These are phyloP conservation scores for Lachnellula hyalina DNA, from an alignment of 2,329 filamentous ascomycete species.

Conservation along the genomic window DNA sequence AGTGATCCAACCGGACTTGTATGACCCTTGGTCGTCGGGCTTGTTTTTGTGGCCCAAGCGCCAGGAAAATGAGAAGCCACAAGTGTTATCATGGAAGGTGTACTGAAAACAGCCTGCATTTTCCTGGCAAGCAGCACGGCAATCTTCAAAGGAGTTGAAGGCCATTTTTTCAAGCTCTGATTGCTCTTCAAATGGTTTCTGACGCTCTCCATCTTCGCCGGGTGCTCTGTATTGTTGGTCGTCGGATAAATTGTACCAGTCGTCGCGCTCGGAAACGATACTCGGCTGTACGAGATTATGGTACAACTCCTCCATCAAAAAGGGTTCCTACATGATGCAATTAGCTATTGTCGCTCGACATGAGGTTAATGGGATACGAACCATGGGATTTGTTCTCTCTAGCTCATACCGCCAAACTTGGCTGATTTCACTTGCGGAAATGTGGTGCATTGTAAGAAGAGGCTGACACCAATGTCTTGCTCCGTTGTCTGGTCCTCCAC, in stretches of 20 bases:
- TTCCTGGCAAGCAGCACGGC: constrained; percentile 42
- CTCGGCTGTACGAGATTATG: constrained; percentile 41
- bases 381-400: constrained; percentile 6
- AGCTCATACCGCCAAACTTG: constrained; percentile 48
- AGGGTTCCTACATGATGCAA: constrained; percentile 32
- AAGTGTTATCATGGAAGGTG: constrained; percentile 20
- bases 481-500: constrained; percentile 27
- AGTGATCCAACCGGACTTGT: not conserved
- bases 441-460: constrained; percentile 50
- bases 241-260: constrained; percentile 50
- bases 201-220: constrained; percentile 29
- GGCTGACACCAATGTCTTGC: constrained; percentile 47
- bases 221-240: constrained; percentile 38
- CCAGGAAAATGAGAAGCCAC: constrained; percentile 1
- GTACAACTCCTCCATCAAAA: constrained; percentile 47
- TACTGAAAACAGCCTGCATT: constrained; percentile 32
- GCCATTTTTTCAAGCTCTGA: constrained; percentile 40
- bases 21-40: not conserved
- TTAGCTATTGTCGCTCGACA: constrained; percentile 5
- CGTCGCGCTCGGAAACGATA: constrained; percentile 35
- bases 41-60: not conserved
- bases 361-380: constrained; percentile 20
- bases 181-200: constrained; percentile 35
- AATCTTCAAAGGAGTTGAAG: constrained; percentile 38
- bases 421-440: constrained; percentile 47